Conservation (phyloP, 1,284 basidiomycete species). For the Sanghuangporus sanghuang region DNA sequence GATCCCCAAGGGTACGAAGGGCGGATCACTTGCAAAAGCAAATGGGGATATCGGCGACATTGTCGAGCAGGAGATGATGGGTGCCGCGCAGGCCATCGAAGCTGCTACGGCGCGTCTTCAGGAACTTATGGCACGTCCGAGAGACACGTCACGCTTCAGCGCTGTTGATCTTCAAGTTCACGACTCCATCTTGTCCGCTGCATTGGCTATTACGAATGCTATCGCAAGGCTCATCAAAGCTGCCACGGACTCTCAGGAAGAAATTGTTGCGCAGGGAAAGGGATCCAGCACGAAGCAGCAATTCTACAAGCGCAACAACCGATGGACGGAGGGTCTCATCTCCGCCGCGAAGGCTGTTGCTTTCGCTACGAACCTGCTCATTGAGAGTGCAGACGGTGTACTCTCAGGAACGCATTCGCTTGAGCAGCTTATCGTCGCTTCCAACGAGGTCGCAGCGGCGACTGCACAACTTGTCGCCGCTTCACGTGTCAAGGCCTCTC, state of each 20-base stretch:
- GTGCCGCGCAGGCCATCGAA: constrained; percentile 92
- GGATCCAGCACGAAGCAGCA: constrained; percentile 90
- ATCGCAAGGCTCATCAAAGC: constrained; percentile 94
- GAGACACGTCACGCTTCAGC: constrained; percentile 78
- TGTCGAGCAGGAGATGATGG: constrained; percentile 95
- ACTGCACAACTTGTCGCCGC: constrained; percentile 99
- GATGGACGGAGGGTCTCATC: constrained; percentile 99
- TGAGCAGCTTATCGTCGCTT: constrained; percentile 98
- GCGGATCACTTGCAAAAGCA: constrained; percentile 64
- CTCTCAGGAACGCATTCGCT: constrained; percentile 94
- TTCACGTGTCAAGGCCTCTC: constrained; percentile 94
- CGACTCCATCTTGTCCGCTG: constrained; percentile 93
- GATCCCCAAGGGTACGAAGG: constrained; percentile 79
- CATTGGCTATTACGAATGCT: constrained; percentile 91
- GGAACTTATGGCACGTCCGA: constrained; percentile 85
- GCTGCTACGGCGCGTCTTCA: constrained; percentile 87
- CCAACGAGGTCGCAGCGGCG: constrained; percentile 95
- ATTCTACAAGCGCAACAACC: constrained; percentile 99
- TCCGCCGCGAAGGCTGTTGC: constrained; percentile 98
- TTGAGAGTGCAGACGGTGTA: constrained; percentile 97
- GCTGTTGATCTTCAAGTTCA: constrained; percentile 95
- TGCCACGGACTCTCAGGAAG: constrained; percentile 95
- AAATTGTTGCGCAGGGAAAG: constrained; percentile 94
- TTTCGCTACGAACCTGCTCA: constrained; percentile 94
- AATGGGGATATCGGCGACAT: constrained; percentile 96